A percentile compares a stretch with the other conserved stretches of the same genome.
Conservation (phyloP, 495 filamentous ascomycete genomes). For the Thermothielavioides terrestris region DNA sequence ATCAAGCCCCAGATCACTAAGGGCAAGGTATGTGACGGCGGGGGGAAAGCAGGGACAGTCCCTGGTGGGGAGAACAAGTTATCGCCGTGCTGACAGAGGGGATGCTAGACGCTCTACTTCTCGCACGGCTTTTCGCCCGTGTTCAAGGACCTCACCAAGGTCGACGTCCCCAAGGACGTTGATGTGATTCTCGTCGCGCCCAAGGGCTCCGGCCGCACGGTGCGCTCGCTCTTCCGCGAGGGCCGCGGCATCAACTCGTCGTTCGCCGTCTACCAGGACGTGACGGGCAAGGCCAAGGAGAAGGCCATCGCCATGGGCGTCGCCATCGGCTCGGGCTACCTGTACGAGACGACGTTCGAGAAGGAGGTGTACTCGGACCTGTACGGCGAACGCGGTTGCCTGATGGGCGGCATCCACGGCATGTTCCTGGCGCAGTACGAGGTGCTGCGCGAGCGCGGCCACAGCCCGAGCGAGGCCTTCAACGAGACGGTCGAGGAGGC, state of each 20-base stretch:
- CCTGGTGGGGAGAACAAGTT: neutral
- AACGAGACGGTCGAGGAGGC: constrained; percentile 99
- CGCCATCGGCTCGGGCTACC: constrained; percentile 91
- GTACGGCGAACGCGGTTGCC: constrained; percentile 98
- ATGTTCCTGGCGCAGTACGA: constrained; percentile 99
- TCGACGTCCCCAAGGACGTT: constrained; percentile 88
- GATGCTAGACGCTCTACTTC: constrained; percentile 86
- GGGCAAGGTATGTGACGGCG: constrained; percentile 63
- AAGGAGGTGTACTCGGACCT: constrained; percentile 99
- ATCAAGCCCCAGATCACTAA: constrained; percentile 98
- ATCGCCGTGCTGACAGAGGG: constrained; percentile 7
- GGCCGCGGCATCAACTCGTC: constrained; percentile 99
- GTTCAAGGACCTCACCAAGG: constrained; percentile 99
- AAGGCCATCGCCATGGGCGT: constrained; percentile 96
- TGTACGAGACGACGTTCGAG: constrained; percentile 99
- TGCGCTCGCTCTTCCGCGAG: constrained; percentile 94
- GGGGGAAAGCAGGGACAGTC: neutral
- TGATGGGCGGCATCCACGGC: constrained; percentile 99
- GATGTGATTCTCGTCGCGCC: constrained; percentile 99
- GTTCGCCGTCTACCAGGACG: constrained; percentile 96
- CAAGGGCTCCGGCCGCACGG: constrained; percentile 97
- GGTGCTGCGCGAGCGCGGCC: constrained; percentile 95
- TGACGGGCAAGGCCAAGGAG: constrained; percentile 96
- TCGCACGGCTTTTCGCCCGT: constrained; percentile 99
- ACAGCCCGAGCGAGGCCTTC: constrained; percentile 96